These are phyloP conservation scores for Carex parvula DNA, from an alignment of 176 grass and related monocot genomes.

Conservation along the genomic window DNA sequence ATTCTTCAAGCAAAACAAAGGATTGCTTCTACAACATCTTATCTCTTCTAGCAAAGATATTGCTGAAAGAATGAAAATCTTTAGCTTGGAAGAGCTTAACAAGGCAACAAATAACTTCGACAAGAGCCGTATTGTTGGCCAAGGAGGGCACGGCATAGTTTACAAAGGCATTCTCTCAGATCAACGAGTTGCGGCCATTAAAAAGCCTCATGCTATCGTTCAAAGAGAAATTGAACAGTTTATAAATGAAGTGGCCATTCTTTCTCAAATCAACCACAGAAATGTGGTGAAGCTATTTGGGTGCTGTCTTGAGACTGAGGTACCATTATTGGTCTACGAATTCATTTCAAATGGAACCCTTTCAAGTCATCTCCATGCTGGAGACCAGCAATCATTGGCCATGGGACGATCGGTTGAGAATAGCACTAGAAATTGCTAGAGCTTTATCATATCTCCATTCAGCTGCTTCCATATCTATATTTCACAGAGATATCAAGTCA, in stretches of 20 bases:
- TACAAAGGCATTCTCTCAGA: slow-evolving; percentile 45
- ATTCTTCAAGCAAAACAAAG: slow-evolving; percentile 52
- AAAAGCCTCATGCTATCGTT: slow-evolving; percentile 39
- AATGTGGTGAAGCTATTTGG: slow-evolving; percentile 50
- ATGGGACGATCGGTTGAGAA: slow-evolving; percentile 40
- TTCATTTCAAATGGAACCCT: slow-evolving; percentile 59
- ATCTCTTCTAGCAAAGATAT: slow-evolving; percentile 32
- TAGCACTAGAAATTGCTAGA: slow-evolving; percentile 34
- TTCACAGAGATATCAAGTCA: slow-evolving; percentile 45
- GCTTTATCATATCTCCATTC: slow-evolving; percentile 43
- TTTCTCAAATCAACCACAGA: slow-evolving; percentile 52
- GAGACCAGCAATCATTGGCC: slow-evolving; percentile 13
- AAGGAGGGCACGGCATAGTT: slow-evolving; percentile 39
- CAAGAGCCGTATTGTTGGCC: slow-evolving; percentile 24
- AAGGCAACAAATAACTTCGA: slow-evolving; percentile 51
- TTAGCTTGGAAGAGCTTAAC: slow-evolving; percentile 34
- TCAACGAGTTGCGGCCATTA: slow-evolving; percentile 37
- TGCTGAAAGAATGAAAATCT: slow-evolving; percentile 42
- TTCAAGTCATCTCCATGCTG: slow-evolving; percentile 40
- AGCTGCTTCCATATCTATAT: slow-evolving; percentile 32
- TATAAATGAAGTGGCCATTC: slow-evolving; percentile 54
- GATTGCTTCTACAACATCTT: slow-evolving; percentile 38
- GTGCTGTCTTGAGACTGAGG: slow-evolving; percentile 55
- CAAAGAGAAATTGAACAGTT: slow-evolving; percentile 49
- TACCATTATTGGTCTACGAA: slow-evolving; percentile 48